phyloP scores from a whole-genome alignment of 495 filamentous ascomycete genomes.

The Lepraria neglecta region DNA sequence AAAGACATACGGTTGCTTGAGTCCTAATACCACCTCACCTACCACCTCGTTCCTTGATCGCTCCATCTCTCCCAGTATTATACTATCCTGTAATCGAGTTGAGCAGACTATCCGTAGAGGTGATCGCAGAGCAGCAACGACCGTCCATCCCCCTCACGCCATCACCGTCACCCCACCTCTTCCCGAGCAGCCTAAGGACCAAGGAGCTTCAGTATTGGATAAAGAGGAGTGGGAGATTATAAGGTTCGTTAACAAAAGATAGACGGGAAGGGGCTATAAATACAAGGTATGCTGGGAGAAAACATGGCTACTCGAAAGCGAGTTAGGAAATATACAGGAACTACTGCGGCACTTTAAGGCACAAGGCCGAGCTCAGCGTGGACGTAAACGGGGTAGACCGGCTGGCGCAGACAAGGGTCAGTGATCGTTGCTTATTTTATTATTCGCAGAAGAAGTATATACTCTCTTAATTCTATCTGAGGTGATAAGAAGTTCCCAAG shows the following conservation, averaged over 20 bases:
- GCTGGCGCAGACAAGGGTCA: background rate
- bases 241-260: constrained; percentile 14
- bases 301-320: constrained; percentile 13
- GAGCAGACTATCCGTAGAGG: constrained; percentile 14
- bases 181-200: background rate
- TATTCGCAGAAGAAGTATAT: background rate
- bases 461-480: background rate
- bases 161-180: background rate
- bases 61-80: constrained; percentile 17
- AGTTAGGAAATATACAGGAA: constrained; percentile 10
- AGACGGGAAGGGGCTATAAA: constrained; percentile 13
- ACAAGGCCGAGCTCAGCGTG: background rate
- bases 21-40: too few relatives aligned
- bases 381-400: constrained; percentile 1
- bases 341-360: constrained; percentile 14
- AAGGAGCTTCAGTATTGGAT: constrained; percentile 11
- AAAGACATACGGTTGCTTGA: constrained; percentile 18
- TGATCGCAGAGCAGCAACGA: constrained; percentile 5
- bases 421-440: background rate
- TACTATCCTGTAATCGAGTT: constrained; percentile 14
- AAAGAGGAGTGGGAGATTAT: constrained; percentile 17
- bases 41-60: constrained; percentile 6
- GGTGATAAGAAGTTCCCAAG: constrained; percentile 2
- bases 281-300: constrained; percentile 12
- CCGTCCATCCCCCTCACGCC: constrained; percentile 10